phyloP scores from a whole-genome alignment of 257 asterid genomes.

The Primulina eburnea region DNA sequence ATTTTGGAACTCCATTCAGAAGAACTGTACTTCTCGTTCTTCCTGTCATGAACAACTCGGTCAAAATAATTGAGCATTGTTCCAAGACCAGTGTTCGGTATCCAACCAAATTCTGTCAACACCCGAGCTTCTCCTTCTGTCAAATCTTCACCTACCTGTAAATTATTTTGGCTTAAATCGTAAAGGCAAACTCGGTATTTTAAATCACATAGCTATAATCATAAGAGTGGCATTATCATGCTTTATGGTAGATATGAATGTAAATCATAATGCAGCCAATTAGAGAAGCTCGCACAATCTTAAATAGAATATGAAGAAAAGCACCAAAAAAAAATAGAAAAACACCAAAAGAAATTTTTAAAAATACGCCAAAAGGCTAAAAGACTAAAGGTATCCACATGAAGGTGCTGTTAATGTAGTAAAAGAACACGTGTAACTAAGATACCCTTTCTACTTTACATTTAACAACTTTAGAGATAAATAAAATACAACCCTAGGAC shows the following conservation, averaged over 20 bases:
- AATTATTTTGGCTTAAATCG: not conserved
- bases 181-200: not conserved
- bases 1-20: conserved; percentile 83
- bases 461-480: not conserved
- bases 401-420: not conserved
- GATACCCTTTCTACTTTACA: not conserved
- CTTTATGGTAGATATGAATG: not conserved
- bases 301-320: not conserved
- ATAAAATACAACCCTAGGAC: not conserved
- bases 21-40: conserved; percentile 46
- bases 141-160: conserved; percentile 81
- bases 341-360: no score
- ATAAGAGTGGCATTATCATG: not conserved
- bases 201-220: not conserved
- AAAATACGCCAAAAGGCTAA: no score
- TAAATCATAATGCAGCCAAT: not conserved
- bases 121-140: conserved; percentile 85
- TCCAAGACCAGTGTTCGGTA: conserved; percentile 76
- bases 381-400: no score
- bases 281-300: not conserved
- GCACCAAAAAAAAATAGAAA: no score
- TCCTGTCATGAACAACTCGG: conserved; percentile 78
- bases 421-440: not conserved
- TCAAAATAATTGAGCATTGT: conserved; percentile 88
- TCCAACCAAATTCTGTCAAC: conserved; percentile 73